Evolutionary conservation across 768 basidiomycete genomes (phyloP).

Genomic region (Kwoniella newhampshirensis): DNA sequence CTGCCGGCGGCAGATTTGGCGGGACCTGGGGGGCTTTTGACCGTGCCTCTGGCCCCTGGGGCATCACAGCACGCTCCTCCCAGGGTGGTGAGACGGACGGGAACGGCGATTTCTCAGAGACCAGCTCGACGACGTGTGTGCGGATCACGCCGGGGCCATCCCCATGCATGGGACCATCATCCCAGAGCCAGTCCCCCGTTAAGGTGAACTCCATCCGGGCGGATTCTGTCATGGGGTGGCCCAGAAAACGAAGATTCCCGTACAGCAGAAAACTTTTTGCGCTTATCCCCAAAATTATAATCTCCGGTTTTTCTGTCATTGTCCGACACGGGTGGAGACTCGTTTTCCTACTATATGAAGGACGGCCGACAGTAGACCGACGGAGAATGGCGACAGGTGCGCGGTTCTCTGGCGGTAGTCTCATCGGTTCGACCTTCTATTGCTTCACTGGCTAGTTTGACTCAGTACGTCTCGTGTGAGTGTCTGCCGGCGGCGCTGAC

Average conservation of each 20-base stretch:
- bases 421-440: slow-evolving; percentile 2
- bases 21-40: too few relatives aligned
- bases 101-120: too few relatives aligned
- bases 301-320: slow-evolving; percentile 17
- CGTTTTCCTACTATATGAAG: slow-evolving; percentile 18
- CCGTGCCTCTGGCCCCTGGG: too few relatives aligned
- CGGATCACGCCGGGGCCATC: too few relatives aligned
- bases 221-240: slow-evolving; percentile 5
- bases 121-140: too few relatives aligned
- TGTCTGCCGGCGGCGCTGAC: slow-evolving; percentile 10
- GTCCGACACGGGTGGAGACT: slow-evolving; percentile 6
- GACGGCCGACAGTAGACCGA: too few relatives aligned
- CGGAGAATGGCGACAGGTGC: not conserved
- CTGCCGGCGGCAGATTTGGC: too few relatives aligned
- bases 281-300: slow-evolving; percentile 20
- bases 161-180: too few relatives aligned
- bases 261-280: slow-evolving; percentile 18
- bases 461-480: slow-evolving; percentile 6
- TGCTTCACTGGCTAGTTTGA: slow-evolving; percentile 5
- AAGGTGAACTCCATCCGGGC: slow-evolving; percentile 12
- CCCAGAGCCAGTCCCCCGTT: not conserved
- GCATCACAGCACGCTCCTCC: too few relatives aligned
- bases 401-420: not conserved
- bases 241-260: slow-evolving; percentile 19
- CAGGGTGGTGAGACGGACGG: too few relatives aligned